These are phyloP conservation scores for Gossypium australe DNA, from an alignment of 345 rosid species.

Conservation along the genomic window DNA sequence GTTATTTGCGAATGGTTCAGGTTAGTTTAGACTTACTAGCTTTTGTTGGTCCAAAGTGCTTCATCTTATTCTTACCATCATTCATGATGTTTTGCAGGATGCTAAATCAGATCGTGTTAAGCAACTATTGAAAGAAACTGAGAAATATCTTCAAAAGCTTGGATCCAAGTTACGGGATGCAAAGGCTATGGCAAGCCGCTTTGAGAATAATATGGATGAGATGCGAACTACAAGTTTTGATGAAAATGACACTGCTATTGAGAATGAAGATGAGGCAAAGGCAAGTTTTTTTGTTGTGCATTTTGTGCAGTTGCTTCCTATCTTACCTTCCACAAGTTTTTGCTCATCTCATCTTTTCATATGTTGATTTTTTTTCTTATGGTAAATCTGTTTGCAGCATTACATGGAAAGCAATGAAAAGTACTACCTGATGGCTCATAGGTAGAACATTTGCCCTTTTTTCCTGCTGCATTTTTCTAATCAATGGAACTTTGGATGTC, in stretches of 20 bases:
- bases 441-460: slow-evolving; percentile 32
- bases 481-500: neutral
- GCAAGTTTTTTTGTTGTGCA: slow-evolving; percentile 31
- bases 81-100: slow-evolving; percentile 42
- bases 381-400: slow-evolving; percentile 51
- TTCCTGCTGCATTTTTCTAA: slow-evolving; percentile 5
- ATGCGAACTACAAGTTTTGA: slow-evolving; percentile 26
- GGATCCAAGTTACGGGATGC: slow-evolving; percentile 81
- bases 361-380: neutral
- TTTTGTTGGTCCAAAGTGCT: slow-evolving; percentile 6
- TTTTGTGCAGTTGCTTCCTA: slow-evolving; percentile 8
- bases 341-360: neutral
- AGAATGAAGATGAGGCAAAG: slow-evolving; percentile 94
- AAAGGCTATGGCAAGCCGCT: slow-evolving; percentile 45
- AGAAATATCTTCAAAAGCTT: slow-evolving; percentile 85
- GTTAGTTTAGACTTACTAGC: slow-evolving; percentile 35
- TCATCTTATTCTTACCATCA: slow-evolving; percentile 11
- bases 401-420: slow-evolving; percentile 93
- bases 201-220: slow-evolving; percentile 67
- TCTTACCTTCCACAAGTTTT: slow-evolving; percentile 3
- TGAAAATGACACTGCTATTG: slow-evolving; percentile 58
- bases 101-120: slow-evolving; percentile 92
- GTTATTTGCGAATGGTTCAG: slow-evolving; percentile 95
- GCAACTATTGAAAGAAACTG: slow-evolving; percentile 85
- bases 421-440: slow-evolving; percentile 94